Conservation (phyloP, 2,329 filamentous ascomycete genomes). For the Phialemonium atrogriseum region DNA sequence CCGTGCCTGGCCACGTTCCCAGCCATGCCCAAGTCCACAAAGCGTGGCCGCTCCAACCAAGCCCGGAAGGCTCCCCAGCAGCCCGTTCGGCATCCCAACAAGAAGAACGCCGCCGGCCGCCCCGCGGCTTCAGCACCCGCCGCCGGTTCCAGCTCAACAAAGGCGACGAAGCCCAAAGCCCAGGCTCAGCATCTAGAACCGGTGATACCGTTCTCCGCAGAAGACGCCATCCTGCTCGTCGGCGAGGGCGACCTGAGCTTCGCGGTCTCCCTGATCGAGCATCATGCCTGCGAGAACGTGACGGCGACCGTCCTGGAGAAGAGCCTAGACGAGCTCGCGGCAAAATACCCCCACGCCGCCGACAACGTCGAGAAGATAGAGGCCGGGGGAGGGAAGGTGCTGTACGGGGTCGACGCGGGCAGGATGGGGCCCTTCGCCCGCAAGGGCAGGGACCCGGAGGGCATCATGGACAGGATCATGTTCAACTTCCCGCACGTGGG, state of each 20-base stretch:
- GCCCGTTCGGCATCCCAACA: too few species aligned
- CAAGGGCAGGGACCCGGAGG: conserved; percentile 20
- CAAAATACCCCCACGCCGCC: conserved; percentile 67
- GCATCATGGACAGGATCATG: conserved; percentile 65
- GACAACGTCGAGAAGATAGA: conserved; percentile 49
- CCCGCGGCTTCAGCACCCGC: too few species aligned
- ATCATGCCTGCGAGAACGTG: conserved; percentile 58
- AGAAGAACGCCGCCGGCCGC: too few species aligned
- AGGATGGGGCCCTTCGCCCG: conserved; percentile 44
- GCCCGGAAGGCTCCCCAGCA: too few species aligned
- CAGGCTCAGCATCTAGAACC: conserved; percentile 26
- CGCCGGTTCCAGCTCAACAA: conserved; percentile 1
- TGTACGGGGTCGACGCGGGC: conserved; percentile 60
- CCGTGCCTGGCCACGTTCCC: too few species aligned
- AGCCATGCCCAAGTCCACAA: too few species aligned
- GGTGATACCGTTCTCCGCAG: conserved; percentile 58
- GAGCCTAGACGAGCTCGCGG: conserved; percentile 44
- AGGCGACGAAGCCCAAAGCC: conserved; percentile 4
- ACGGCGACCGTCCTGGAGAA: conserved; percentile 64
- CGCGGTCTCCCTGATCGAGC: conserved; percentile 54
- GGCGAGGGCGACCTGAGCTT: conserved; percentile 81
- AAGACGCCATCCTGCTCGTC: conserved; percentile 64
- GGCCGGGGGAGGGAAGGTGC: conserved; percentile 33
- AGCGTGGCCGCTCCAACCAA: too few species aligned
- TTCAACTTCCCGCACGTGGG: conserved; percentile 99